Evolutionary conservation across 192 early-diverging fungal genomes (phyloP).

Genomic region (Podila clonocystis): DNA sequence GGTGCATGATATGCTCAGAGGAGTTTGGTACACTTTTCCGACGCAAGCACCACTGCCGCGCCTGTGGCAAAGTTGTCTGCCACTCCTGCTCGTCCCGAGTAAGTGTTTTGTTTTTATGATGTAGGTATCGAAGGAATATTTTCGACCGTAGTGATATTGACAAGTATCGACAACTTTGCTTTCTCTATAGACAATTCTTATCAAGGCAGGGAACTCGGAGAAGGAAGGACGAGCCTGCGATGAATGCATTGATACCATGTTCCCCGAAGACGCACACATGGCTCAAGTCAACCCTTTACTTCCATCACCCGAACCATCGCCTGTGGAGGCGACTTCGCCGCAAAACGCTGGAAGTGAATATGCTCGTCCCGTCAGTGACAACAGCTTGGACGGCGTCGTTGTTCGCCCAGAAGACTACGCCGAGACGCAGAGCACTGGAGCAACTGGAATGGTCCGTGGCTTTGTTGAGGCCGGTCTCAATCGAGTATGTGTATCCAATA

Average conservation of each 20-base stretch:
- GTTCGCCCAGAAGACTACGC: constrained; percentile 29
- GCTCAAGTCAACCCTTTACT: background rate
- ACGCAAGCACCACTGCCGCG: constrained; percentile 82
- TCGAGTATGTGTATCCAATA: constrained; percentile 22
- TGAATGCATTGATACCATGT: constrained; percentile 54
- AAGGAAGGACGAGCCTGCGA: constrained; percentile 55
- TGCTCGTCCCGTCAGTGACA: constrained; percentile 15
- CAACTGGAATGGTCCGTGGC: constrained; percentile 40
- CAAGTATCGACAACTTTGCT: background rate
- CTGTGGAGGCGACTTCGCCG: constrained; percentile 8
- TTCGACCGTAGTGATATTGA: too few species aligned
- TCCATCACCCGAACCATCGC: constrained; percentile 7
- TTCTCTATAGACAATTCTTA: constrained; percentile 44
- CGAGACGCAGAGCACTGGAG: background rate
- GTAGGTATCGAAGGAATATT: too few species aligned
- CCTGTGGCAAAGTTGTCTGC: constrained; percentile 86
- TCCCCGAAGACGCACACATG: constrained; percentile 38
- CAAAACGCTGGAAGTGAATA: background rate
- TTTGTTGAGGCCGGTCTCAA: constrained; percentile 42
- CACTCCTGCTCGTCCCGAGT: constrained; percentile 73
- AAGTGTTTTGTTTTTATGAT: constrained; percentile 43
- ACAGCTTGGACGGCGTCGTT: constrained; percentile 30
- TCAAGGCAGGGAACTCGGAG: constrained; percentile 44
- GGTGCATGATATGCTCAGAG: constrained; percentile 78
- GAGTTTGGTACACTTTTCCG: constrained; percentile 71